Conservation (phyloP, 1,284 basidiomycete species). For the Ganoderma lingzhi region DNA sequence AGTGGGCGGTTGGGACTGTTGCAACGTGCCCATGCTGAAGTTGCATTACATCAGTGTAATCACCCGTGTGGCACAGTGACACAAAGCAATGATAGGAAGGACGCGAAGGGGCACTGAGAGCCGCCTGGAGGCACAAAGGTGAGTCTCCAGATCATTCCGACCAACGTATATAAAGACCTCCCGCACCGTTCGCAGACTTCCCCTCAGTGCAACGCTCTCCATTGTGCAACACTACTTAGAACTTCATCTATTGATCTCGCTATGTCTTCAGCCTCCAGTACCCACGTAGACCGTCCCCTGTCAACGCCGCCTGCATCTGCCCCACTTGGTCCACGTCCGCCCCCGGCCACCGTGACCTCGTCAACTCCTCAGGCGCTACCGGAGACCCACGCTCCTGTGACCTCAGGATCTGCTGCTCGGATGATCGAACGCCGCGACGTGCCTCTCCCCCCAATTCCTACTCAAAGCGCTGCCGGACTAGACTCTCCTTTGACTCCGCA, state of each 20-base stretch:
- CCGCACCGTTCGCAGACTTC: background rate
- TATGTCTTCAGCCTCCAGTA: background rate
- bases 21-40: background rate
- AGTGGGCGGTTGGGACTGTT: background rate
- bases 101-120: background rate
- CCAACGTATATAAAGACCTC: background rate
- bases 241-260: background rate
- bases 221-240: background rate
- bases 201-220: background rate
- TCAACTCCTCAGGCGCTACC: background rate
- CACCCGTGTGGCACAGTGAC: background rate
- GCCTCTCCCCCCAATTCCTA: background rate
- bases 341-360: no score
- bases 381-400: background rate
- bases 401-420: background rate
- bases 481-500: background rate
- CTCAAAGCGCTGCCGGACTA: background rate
- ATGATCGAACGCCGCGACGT: background rate
- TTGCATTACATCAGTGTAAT: background rate
- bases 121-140: background rate
- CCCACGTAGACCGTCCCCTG: no score
- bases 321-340: no score
- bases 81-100: background rate
- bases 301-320: no score
- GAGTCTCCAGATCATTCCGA: background rate